Evolutionary conservation across 129 eudicot genomes (phyloP).

Genomic region (Flaveria robusta): DNA sequence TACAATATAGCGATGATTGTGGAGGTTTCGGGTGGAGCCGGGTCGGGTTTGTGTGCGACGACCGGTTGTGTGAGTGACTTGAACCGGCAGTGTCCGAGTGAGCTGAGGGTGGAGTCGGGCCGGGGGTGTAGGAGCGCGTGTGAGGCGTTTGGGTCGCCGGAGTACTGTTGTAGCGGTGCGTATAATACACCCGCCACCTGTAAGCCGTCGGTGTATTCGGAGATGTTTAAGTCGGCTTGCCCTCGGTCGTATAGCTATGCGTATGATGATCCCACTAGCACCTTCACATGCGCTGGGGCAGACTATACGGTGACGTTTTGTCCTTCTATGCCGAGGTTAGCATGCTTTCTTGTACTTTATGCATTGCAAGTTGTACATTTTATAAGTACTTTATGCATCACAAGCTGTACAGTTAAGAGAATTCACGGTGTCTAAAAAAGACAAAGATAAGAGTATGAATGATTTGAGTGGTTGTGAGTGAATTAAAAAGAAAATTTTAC

Average conservation of each 20-base stretch:
- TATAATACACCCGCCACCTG: slow-evolving; percentile 82
- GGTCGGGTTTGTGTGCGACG: slow-evolving; percentile 79
- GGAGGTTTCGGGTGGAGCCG: slow-evolving; percentile 76
- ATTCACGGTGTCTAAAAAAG: no score
- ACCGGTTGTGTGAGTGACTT: slow-evolving; percentile 90
- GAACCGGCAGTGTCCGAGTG: slow-evolving; percentile 82
- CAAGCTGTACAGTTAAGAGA: no score
- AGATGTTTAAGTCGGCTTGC: slow-evolving; percentile 80
- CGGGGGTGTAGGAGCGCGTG: slow-evolving; percentile 94
- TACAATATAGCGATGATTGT: slow-evolving; percentile 82
- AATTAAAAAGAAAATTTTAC: no score
- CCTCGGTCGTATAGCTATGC: slow-evolving; percentile 97
- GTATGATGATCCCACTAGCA: slow-evolving; percentile 90
- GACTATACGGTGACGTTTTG: slow-evolving; percentile 92
- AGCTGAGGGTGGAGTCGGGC: slow-evolving; percentile 67
- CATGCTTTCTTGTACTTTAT: not conserved
- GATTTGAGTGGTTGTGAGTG: no score
- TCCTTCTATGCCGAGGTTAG: slow-evolving; percentile 80
- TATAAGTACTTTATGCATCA: no score
- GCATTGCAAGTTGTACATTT: not conserved
- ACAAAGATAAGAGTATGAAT: no score
- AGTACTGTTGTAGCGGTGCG: slow-evolving; percentile 95
- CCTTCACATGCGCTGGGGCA: slow-evolving; percentile 88
- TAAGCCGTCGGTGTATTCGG: slow-evolving; percentile 79
- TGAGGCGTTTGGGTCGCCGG: slow-evolving; percentile 79